These are phyloP conservation scores for Xylariaceae sp. DNA, from an alignment of 2,329 filamentous ascomycete genomes.

Conservation along the genomic window DNA sequence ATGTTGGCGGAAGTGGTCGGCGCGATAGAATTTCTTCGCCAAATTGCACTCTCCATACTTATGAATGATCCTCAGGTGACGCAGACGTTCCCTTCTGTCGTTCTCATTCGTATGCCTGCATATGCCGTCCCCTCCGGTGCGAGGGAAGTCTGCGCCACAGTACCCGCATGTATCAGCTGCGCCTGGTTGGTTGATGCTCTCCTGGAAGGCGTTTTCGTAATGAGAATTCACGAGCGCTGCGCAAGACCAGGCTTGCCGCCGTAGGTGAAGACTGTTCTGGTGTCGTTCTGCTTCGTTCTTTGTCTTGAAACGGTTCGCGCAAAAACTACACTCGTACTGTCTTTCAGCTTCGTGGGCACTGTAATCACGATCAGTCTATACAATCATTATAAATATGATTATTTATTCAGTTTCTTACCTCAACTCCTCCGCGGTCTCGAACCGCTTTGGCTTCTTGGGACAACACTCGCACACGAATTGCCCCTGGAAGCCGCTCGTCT, in stretches of 20 bases:
- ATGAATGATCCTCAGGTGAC: slow-evolving; percentile 16
- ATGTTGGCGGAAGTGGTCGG: slow-evolving; percentile 28
- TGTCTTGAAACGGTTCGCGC: slow-evolving; percentile 23
- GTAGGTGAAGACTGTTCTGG: slow-evolving; percentile 23
- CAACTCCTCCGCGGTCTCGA: slow-evolving; percentile 19
- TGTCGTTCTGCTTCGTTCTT: slow-evolving; percentile 26
- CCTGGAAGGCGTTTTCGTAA: slow-evolving; percentile 17
- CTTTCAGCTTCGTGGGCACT: slow-evolving; percentile 23
- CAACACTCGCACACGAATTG: slow-evolving; percentile 22
- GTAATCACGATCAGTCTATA: not conserved
- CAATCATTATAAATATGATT: not conserved
- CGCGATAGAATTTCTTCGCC: slow-evolving; percentile 22
- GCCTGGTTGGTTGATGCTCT: slow-evolving; percentile 16
- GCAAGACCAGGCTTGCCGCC: slow-evolving; percentile 22
- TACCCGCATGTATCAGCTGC: slow-evolving; percentile 20
- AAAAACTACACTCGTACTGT: slow-evolving; percentile 21
- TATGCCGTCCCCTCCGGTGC: slow-evolving; percentile 10
- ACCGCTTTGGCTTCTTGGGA: slow-evolving; percentile 26
- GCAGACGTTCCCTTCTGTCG: slow-evolving; percentile 14
- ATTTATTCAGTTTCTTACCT: slow-evolving; percentile 8
- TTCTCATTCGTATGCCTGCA: slow-evolving; percentile 3
- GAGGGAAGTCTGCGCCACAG: slow-evolving; percentile 22
- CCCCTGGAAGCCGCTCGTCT: not conserved
- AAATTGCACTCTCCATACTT: slow-evolving; percentile 22
- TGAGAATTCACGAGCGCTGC: slow-evolving; percentile 5